Evolutionary conservation across 345 rosid genomes (phyloP), one percentile per base, ranked within the genome.

Genomic region (Lumnitzera littorea): DNA sequence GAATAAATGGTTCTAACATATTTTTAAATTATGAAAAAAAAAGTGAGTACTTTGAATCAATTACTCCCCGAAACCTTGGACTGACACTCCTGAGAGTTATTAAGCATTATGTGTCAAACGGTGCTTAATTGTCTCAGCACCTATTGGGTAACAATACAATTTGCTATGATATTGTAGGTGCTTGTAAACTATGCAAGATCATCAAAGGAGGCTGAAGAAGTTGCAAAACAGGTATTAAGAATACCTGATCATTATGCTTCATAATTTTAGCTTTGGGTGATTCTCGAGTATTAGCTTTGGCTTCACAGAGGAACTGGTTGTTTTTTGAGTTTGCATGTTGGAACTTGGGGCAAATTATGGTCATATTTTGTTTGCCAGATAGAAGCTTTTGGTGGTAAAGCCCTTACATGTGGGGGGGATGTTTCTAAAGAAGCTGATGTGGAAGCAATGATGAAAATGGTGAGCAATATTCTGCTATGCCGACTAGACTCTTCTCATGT

Each of bases 151-250:
- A 36, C 15, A 1, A 1, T 50, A 12, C 9, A 13, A 50, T 56
- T 36, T 47, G 36, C 57, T 0, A 25, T 55, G 50, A 20, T 58
- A 60, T 56, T 74, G 46, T 81, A 92, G 98, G 98, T 92, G 51
- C 67, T 94, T 78, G 96, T 90, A 69, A 94, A 90, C 67, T 94
- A 94, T 70, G 97, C 97, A 59, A 79, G 90, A 74, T 94, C 99
- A 55, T 81, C 96, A 56, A 78, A 86, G 76, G 97, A 94, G 63
- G 97, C 99, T n/a, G 97, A 94, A 63, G 99, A 90, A 70, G 96
- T 94, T 63, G 77, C 83, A 59, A 82, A 83, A 70, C 86, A 90
- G 97, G 96, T 89, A 62, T 1, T 36, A 68, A 24, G 58, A n/a
- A 5, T 50, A 25, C 25, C 14, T 56, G 27, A 8, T 16, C 16